Conservation (phyloP, 202 grass and related monocot genomes). For the Elaeis oleifera region DNA sequence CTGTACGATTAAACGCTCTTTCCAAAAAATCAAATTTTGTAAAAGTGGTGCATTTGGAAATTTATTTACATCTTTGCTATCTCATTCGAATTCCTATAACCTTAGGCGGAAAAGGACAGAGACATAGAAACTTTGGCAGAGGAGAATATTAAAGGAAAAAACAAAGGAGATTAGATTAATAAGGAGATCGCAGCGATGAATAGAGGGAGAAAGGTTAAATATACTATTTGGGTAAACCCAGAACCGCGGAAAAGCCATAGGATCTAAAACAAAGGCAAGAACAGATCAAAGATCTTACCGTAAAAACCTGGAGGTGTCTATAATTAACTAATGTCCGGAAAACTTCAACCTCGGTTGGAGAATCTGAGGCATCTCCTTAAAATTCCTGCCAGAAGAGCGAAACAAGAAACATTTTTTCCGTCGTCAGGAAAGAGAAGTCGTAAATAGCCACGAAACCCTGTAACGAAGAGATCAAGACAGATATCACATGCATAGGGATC, state of each 20-base stretch:
- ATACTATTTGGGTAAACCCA: conserved; percentile 23
- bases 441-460: conserved; percentile 53
- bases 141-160: no score
- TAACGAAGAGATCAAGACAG: conserved; percentile 54
- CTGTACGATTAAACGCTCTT: no score
- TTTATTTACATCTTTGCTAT: no score
- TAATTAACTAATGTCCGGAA: not conserved
- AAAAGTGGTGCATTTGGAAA: no score
- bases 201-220: not conserved
- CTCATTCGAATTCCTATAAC: no score
- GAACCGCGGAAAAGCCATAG: conserved; percentile 16
- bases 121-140: no score
- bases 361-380: conserved; percentile 10
- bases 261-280: not conserved
- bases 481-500: conserved; percentile 69
- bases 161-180: no score
- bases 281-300: conserved; percentile 13
- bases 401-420: conserved; percentile 17
- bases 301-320: not conserved
- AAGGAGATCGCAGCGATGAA: not conserved
- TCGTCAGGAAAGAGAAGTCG: conserved; percentile 29
- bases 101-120: no score
- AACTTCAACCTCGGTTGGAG: not conserved
- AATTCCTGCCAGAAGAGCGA: conserved; percentile 18
- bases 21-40: no score